A percentile compares a stretch with the other conserved stretches of the same genome.
phyloP scores from a whole-genome alignment of 257 asterid species.

The Solanum sparsipilum region DNA sequence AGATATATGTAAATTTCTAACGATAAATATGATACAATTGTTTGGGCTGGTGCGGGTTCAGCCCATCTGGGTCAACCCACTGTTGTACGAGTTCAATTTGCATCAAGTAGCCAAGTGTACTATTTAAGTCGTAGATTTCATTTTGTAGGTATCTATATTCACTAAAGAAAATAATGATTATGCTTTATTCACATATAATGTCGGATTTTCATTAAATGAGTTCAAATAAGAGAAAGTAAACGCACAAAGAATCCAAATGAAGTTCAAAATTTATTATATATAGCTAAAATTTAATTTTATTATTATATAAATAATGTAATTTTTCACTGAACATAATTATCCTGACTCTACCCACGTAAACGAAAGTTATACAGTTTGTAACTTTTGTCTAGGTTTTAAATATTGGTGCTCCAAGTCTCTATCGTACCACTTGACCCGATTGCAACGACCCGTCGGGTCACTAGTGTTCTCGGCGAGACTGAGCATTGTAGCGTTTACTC shows the following conservation, averaged over 20 bases:
- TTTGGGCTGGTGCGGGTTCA: not conserved
- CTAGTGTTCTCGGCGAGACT: not conserved
- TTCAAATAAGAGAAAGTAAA: no score
- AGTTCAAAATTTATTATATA: not conserved
- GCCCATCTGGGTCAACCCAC: not conserved
- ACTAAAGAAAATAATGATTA: not conserved
- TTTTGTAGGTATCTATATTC: not conserved
- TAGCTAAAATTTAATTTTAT: no score
- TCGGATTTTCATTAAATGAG: no score
- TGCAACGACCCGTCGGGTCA: not conserved
- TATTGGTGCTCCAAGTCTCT: not conserved
- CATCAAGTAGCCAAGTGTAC: not conserved
- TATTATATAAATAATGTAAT: not conserved
- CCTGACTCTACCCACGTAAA: fast-evolving
- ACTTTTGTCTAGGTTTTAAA: not conserved
- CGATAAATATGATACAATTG: not conserved
- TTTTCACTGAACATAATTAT: fast-evolving
- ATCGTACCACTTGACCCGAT: not conserved
- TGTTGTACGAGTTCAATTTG: not conserved
- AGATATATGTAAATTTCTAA: no score
- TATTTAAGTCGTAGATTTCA: not conserved
- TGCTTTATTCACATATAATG: not conserved
- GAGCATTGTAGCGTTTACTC: not conserved
- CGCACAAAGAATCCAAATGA: not conserved
- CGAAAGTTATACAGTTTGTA: not conserved